A percentile compares a stretch with the other conserved stretches of the same genome.
phyloP scores from a whole-genome alignment of 2,329 filamentous ascomycete species.

The Fusarium keratoplasticum region DNA sequence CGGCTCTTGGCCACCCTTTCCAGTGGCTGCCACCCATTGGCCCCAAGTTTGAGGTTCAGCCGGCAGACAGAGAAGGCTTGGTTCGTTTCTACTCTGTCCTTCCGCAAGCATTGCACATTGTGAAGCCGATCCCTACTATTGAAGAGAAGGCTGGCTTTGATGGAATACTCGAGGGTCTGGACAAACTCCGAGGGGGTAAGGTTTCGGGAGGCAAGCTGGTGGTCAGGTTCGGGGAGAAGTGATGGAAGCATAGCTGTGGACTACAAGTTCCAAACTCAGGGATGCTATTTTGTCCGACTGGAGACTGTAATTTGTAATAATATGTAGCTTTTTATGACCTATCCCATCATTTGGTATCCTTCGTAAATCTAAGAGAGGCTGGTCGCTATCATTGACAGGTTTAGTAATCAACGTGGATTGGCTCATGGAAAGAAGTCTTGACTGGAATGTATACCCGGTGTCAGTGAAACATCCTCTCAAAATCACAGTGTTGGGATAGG shows the following conservation, averaged over 20 bases:
- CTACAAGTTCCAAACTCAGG: too few species aligned
- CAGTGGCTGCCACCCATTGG: constrained; percentile 43
- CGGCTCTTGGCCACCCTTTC: constrained; percentile 39
- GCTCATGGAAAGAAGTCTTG: too few species aligned
- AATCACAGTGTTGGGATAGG: too few species aligned
- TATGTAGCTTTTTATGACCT: too few species aligned
- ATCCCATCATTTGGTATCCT: too few species aligned
- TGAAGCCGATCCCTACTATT: constrained; percentile 36
- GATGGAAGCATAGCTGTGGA: neutral
- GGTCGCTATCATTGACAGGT: too few species aligned
- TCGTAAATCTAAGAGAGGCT: too few species aligned
- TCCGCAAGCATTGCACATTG: constrained; percentile 12
- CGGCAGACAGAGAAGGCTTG: constrained; percentile 38
- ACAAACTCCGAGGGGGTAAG: constrained; percentile 6
- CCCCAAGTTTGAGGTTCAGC: constrained; percentile 45
- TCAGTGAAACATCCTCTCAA: too few species aligned
- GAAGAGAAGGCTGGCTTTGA: constrained; percentile 30
- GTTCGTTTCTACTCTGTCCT: constrained; percentile 37
- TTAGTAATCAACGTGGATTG: too few species aligned
- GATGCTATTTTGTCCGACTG: too few species aligned
- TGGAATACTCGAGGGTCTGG: constrained; percentile 8
- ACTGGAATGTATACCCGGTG: too few species aligned
- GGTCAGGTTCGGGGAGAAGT: neutral
- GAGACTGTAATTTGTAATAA: neutral
- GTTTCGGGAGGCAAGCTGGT: constrained; percentile 18